Base-by-base conservation (phyloP, 164 flowering plant species). In the Liriodendron chinense region DNA sequence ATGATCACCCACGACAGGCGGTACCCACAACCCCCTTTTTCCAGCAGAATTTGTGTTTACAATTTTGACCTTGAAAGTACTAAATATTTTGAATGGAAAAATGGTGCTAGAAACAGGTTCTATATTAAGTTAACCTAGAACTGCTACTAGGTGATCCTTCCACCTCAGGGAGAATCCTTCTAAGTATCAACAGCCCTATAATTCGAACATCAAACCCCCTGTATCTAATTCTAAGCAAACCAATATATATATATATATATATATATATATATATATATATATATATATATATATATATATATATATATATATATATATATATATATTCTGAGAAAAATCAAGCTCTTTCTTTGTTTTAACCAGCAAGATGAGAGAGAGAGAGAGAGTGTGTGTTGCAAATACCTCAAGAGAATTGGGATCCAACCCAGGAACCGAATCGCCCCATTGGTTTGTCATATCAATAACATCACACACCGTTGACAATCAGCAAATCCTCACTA, bases 381-480 rank as follows among this genome's bases (percentile, higher is more conserved):
- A 53, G 12, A 16, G 59, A 13, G 59, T 3, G 1, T 7, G 53
- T 7, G 53, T 7, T 7, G 59, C 16, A 53, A 53, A 12, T 65
- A 73, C 75, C 75, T 73, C 69, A 12, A 23, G 49, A 12, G 68
- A 73, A 64, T 22, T 47, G 34, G 68, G 47, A 73, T 73, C 75
- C 69, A 73, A 28, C 2, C 50, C 75, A 64, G 75, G 9, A 21
- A 65, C 43, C 7, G 59, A 63, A 65, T 48, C 14, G 43, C 75
- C 69, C 21, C 75, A 53, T 65, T 73, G 75, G 47, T 65, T 73
- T 69, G 34, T 49, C 75, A 65, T 73, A 48, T 14, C 62, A 73
- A 22, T 68, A 22, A 43, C 75, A 73, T 48, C 69, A 8, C 61
- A 23, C 23, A 7, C 59, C 13, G 8, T 34, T 68, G 62, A 21